Evolutionary conservation across 2,329 filamentous ascomycete genomes (phyloP), one percentile per base, ranked within the genome.

Genomic region (Venturiaceae sp.): DNA sequence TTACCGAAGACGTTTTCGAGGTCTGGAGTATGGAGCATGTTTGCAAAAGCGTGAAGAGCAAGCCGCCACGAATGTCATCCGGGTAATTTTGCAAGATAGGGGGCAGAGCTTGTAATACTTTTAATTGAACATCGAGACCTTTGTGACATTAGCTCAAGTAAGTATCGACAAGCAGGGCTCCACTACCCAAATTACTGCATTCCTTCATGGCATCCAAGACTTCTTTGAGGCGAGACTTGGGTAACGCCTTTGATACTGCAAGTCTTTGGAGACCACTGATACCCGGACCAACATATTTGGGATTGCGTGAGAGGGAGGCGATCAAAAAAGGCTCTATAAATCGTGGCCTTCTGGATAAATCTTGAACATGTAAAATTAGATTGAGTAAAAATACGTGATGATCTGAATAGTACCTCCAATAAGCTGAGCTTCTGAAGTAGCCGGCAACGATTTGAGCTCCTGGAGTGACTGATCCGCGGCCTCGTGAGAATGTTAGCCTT

Each of bases 321-420:
- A 97, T 86, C 62, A 99, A 83, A 68, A 99, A 97, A 1, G 94
- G 94, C 64, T 92, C 91, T 60, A 92, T 86, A 73, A 99, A 97
- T 68, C 87, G 85, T 60, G 87, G 80, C 64, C 85, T 86, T 67
- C 90, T 85, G 58, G 86, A 84, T 61, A 99, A 83, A 74, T 96
- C 94, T 96, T 16, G 16, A 4, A 16, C 5, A 54, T 8, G 19
- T 16, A 30, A 50, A 14, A 26, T 47, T 28, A 47, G n/a, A n/a
- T n/a, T n/a, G n/a, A n/a, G n/a, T n/a, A n/a, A n/a, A n/a, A n/a
- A n/a, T n/a, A n/a, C n/a, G n/a, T n/a, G n/a, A n/a, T n/a, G n/a
- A n/a, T n/a, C n/a, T n/a, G n/a, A n/a, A n/a, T n/a, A 14, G 23
- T 58, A 88, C 86, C 87, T 66, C 84, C 84, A 64, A 85, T 82